phyloP scores from a whole-genome alignment of 176 grass and related monocot species.

The Oryza glaberrima region DNA sequence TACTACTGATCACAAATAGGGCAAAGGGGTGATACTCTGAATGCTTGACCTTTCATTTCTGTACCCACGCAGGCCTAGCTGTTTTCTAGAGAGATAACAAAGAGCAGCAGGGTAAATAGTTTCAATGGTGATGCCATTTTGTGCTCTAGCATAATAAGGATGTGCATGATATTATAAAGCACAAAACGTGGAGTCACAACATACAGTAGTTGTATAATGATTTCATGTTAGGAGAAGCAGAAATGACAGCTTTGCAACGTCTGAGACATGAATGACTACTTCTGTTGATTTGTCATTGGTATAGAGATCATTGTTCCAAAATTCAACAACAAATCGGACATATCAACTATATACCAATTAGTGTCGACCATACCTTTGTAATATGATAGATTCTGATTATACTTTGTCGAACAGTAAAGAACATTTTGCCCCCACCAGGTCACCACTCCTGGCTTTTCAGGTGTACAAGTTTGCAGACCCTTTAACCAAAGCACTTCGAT shows the following conservation, averaged over 20 bases:
- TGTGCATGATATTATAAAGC: not conserved
- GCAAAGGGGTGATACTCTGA: not conserved
- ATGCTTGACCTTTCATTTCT: constrained; percentile 1
- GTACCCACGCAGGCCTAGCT: not conserved
- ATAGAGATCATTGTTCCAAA: constrained; percentile 35
- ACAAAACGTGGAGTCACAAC: not conserved
- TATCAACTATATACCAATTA: constrained; percentile 32
- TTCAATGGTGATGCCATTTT: not conserved
- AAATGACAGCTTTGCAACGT: constrained; percentile 27
- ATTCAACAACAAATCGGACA: constrained; percentile 29
- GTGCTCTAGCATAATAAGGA: constrained; percentile 8
- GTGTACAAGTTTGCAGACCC: not conserved
- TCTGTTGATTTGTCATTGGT: constrained; percentile 32
- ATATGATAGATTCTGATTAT: constrained; percentile 34
- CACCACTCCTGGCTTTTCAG: constrained; percentile 24
- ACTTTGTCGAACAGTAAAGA: constrained; percentile 26
- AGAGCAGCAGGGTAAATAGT: not conserved
- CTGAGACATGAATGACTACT: constrained; percentile 43
- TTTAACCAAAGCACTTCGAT: constrained; percentile 34
- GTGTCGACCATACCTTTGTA: constrained; percentile 14
- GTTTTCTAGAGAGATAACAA: not conserved
- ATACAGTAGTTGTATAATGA: constrained; percentile 34
- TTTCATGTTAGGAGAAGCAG: constrained; percentile 15
- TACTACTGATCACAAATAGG: constrained; percentile 29
- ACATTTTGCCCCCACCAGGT: constrained; percentile 32